A percentile compares a stretch with the other conserved stretches of the same genome.
Conservation (phyloP, 345 rosid species). For the Kandelia obovata region DNA sequence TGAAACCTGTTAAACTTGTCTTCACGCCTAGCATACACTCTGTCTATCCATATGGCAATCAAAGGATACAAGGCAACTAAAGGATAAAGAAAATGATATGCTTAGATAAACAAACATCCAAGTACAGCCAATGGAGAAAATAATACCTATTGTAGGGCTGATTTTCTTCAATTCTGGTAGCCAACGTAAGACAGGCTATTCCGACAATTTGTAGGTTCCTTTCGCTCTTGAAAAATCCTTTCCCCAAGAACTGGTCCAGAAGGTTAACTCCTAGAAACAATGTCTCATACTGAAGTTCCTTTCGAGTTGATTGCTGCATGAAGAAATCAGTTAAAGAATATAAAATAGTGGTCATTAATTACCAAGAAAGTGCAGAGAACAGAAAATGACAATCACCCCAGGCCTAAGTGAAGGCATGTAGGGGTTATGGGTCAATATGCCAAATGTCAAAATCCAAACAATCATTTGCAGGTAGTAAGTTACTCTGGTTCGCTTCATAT, state of each 20-base stretch:
- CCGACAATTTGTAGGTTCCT: slow-evolving; percentile 66
- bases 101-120: no score
- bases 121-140: neutral
- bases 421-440: no score
- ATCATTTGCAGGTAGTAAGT: no score
- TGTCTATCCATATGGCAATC: no score
- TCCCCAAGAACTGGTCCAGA: slow-evolving; percentile 74
- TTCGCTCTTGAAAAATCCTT: slow-evolving; percentile 59
- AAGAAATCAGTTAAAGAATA: slow-evolving; percentile 15
- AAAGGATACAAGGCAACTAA: no score
- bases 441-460: neutral
- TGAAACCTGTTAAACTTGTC: no score
- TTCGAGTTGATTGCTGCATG: slow-evolving; percentile 55
- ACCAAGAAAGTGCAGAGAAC: neutral
- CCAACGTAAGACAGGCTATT: slow-evolving; percentile 74
- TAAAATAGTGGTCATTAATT: neutral
- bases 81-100: no score
- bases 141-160: slow-evolving; percentile 73
- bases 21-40: no score
- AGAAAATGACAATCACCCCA: neutral
- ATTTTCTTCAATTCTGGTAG: slow-evolving; percentile 88
- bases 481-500: neutral
- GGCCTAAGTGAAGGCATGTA: neutral
- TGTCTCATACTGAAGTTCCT: slow-evolving; percentile 71
- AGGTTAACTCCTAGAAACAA: slow-evolving; percentile 71